phyloP scores from a whole-genome alignment of 2,329 filamentous ascomycete genomes.

The Fusarium bulbicola region DNA sequence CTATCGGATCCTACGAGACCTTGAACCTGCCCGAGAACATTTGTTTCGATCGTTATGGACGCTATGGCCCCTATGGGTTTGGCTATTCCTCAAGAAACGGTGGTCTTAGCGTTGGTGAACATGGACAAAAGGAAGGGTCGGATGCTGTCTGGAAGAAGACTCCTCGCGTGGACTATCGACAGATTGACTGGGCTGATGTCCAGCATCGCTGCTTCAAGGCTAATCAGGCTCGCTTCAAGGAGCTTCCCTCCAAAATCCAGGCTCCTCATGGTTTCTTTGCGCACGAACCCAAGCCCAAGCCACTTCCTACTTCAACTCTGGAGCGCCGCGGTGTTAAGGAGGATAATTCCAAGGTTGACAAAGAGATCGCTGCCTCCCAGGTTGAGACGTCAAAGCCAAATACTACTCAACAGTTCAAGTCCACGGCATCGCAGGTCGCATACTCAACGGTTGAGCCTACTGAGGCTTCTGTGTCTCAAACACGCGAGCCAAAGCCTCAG shows the following conservation, averaged over 20 bases:
- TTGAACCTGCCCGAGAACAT: constrained; percentile 83
- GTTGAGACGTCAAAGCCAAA: constrained; percentile 4
- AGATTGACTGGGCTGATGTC: constrained; percentile 80
- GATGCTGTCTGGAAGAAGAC: constrained; percentile 78
- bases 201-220: constrained; percentile 77
- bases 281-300: constrained; percentile 43
- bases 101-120: constrained; percentile 84
- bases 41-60: constrained; percentile 92
- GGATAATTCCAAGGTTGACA: constrained; percentile 15
- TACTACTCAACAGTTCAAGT: background rate
- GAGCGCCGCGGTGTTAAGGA: constrained; percentile 24
- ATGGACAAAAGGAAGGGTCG: constrained; percentile 83
- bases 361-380: constrained; percentile 25
- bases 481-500: background rate
- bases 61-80: constrained; percentile 87
- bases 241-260: constrained; percentile 51
- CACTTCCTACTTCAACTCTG: constrained; percentile 1
- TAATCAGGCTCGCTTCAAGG: constrained; percentile 76
- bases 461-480: constrained; percentile 8
- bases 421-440: background rate
- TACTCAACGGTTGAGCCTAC: background rate
- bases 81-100: constrained; percentile 84
- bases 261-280: constrained; percentile 63
- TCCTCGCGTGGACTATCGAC: constrained; percentile 78
- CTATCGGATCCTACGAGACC: constrained; percentile 86